These are phyloP conservation scores for Nemania sp. DNA, from an alignment of 2,329 filamentous ascomycete species.

Conservation along the genomic window DNA sequence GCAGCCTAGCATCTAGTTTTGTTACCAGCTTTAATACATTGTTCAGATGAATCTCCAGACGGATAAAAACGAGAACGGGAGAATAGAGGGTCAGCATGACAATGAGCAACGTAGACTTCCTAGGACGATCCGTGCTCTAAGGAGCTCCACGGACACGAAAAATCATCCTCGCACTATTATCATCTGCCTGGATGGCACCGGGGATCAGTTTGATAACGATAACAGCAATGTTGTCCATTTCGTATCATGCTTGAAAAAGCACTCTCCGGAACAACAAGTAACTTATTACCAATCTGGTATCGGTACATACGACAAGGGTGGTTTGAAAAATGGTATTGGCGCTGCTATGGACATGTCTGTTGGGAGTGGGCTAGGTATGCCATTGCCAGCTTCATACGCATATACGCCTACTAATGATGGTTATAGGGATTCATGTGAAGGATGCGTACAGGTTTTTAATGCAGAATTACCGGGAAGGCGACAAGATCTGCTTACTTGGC, in stretches of 20 bases:
- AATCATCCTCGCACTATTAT: slow-evolving; percentile 34
- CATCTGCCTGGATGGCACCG: slow-evolving; percentile 38
- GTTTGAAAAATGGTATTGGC: slow-evolving; percentile 38
- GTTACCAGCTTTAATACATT: neutral
- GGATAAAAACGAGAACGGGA: slow-evolving; percentile 7
- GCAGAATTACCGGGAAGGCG: slow-evolving; percentile 38
- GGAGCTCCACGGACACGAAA: slow-evolving; percentile 10
- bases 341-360: slow-evolving; percentile 36
- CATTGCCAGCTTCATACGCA: neutral
- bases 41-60: neutral
- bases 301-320: slow-evolving; percentile 36
- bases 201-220: slow-evolving; percentile 39
- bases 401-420: slow-evolving; percentile 6
- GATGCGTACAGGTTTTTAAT: slow-evolving; percentile 37
- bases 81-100: too few species aligned
- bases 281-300: slow-evolving; percentile 39
- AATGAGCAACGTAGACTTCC: slow-evolving; percentile 30
- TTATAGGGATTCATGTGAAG: slow-evolving; percentile 36
- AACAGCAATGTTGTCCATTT: slow-evolving; percentile 39
- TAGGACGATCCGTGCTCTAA: slow-evolving; percentile 29
- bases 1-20: too few species aligned
- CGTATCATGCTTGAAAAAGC: slow-evolving; percentile 36
- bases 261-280: slow-evolving; percentile 33
- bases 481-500: slow-evolving; percentile 37
- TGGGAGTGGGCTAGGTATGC: slow-evolving; percentile 33